A percentile compares a stretch with the other conserved stretches of the same genome.
Conservation (phyloP, 495 filamentous ascomycete species). For the Hypomontagnella monticulosa region DNA sequence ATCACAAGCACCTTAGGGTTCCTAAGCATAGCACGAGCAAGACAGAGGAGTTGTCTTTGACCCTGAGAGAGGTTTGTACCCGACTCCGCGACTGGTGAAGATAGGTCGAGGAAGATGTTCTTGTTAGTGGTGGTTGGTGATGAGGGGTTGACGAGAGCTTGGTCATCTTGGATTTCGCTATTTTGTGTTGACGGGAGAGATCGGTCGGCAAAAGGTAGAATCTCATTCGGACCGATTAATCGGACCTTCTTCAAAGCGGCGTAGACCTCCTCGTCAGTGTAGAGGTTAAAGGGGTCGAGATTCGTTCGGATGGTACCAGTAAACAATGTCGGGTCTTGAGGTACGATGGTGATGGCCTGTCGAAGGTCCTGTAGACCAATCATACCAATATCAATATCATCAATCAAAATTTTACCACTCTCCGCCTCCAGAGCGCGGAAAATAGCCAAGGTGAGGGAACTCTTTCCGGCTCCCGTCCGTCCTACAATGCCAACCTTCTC, state of each 20-base stretch:
- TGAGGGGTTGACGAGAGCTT: slow-evolving; percentile 34
- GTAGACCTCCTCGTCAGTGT: slow-evolving; percentile 93
- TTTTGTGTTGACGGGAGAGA: slow-evolving; percentile 24
- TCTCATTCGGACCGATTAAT: slow-evolving; percentile 73
- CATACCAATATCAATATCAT: slow-evolving; percentile 84
- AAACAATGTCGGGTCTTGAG: slow-evolving; percentile 97
- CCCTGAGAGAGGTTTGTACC: slow-evolving; percentile 97
- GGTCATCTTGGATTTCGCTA: slow-evolving; percentile 23
- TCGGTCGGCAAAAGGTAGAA: slow-evolving; percentile 30
- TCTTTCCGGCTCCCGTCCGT: slow-evolving; percentile 96
- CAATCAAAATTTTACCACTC: slow-evolving; percentile 87
- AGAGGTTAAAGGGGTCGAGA: slow-evolving; percentile 90
- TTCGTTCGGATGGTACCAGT: slow-evolving; percentile 95
- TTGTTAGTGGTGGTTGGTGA: slow-evolving; percentile 72
- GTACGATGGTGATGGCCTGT: slow-evolving; percentile 95
- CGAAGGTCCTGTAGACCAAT: slow-evolving; percentile 93
- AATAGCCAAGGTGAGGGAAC: slow-evolving; percentile 92
- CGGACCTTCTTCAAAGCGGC: slow-evolving; percentile 89
- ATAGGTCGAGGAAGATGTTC: slow-evolving; percentile 91
- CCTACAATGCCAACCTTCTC: slow-evolving; percentile 98
- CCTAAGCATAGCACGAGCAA: slow-evolving; percentile 93
- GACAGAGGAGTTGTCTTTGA: slow-evolving; percentile 92
- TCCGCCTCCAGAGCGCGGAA: slow-evolving; percentile 97
- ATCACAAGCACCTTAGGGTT: slow-evolving; percentile 92
- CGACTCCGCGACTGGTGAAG: slow-evolving; percentile 86